Conservation (phyloP, 371 early-diverging fungal genomes). For the Conidiobolus coronatus region DNA sequence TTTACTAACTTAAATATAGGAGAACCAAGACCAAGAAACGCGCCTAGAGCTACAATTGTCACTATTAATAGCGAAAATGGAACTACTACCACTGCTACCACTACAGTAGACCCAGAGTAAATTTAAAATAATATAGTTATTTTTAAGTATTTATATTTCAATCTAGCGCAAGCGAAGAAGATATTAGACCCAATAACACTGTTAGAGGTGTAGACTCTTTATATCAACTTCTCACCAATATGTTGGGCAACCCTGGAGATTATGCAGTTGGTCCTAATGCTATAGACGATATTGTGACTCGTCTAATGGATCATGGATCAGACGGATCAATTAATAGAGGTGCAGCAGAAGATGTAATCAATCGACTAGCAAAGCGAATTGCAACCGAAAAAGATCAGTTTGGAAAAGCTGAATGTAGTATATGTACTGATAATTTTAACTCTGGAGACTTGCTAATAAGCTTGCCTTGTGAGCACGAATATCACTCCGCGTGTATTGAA, state of each 20-base stretch:
- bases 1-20: too few relatives aligned
- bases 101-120: too few relatives aligned
- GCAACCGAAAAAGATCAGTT: too few relatives aligned
- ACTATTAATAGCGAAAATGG: too few relatives aligned
- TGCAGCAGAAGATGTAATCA: too few relatives aligned
- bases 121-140: too few relatives aligned
- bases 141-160: neutral
- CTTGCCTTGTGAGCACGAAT: constrained; percentile 1
- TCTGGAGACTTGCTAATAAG: neutral
- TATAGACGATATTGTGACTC: constrained; percentile 53
- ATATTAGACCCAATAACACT: neutral
- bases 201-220: neutral
- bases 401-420: neutral
- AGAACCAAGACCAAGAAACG: too few relatives aligned
- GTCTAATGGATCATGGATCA: constrained; percentile 41
- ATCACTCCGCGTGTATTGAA: constrained; percentile 2
- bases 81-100: too few relatives aligned
- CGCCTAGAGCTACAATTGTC: too few relatives aligned
- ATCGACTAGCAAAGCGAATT: too few relatives aligned
- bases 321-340: too few relatives aligned
- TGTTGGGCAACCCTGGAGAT: constrained; percentile 26
- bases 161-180: constrained; percentile 3
- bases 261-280: constrained; percentile 32
- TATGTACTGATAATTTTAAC: constrained; percentile 1
- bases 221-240: constrained; percentile 4